A percentile compares a stretch with the other conserved stretches of the same genome.
Conservation (phyloP, 2,329 filamentous ascomycete genomes). For the Microcyclospora pomicola region DNA sequence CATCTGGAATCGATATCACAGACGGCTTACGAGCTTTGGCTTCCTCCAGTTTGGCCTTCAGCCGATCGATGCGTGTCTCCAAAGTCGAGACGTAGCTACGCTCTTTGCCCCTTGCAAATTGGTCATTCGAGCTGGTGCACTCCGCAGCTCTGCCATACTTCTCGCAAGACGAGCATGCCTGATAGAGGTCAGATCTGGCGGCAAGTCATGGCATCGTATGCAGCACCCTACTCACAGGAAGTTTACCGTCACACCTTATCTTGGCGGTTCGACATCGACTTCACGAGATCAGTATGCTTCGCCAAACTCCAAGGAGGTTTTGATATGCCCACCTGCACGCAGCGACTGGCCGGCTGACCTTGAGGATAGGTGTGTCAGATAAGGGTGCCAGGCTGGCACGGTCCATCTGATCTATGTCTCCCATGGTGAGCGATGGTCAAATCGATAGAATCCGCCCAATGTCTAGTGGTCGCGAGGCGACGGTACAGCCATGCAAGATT, state of each 20-base stretch:
- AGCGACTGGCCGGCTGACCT: conserved; percentile 65
- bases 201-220: background rate
- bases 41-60: conserved; percentile 59
- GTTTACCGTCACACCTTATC: conserved; percentile 94
- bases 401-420: too few species aligned
- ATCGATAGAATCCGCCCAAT: too few species aligned
- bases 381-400: too few species aligned
- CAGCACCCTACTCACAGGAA: conserved; percentile 40
- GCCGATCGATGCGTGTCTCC: conserved; percentile 78
- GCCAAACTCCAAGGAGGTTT: too few species aligned
- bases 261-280: conserved; percentile 80
- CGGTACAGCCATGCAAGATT: too few species aligned
- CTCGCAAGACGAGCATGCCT: conserved; percentile 84
- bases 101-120: conserved; percentile 91
- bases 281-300: conserved; percentile 29
- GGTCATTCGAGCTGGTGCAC: conserved; percentile 88
- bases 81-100: conserved; percentile 91
- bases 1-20: conserved; percentile 52
- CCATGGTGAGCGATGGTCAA: conserved; percentile 5
- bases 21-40: conserved; percentile 58
- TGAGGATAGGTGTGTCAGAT: conserved; percentile 44
- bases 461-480: too few species aligned
- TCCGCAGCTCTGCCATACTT: conserved; percentile 74
- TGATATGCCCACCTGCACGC: background rate
- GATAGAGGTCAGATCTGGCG: background rate